phyloP scores from a whole-genome alignment of 768 basidiomycete genomes.

The Pleurotus citrinopileatus region DNA sequence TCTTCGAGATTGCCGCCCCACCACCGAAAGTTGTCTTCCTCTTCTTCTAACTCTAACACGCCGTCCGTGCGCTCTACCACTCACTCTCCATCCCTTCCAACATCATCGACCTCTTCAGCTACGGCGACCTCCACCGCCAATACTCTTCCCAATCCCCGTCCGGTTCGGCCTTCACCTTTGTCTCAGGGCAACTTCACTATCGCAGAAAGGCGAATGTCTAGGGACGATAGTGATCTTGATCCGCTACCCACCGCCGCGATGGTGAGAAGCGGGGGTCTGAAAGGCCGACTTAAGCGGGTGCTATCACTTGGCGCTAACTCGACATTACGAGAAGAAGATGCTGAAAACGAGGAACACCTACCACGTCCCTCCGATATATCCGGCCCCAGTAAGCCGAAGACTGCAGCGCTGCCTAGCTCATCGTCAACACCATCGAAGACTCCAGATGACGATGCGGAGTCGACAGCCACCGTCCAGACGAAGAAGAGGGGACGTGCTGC shows the following conservation, averaged over 20 bases:
- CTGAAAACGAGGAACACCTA: conserved; percentile 32
- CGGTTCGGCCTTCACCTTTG: conserved; percentile 61
- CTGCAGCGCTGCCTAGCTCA: background rate
- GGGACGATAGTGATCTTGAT: conserved; percentile 70
- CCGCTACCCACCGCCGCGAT: conserved; percentile 42
- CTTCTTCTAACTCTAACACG: conserved; percentile 45
- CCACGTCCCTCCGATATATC: conserved; percentile 2
- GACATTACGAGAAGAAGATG: conserved; percentile 57
- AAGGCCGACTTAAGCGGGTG: conserved; percentile 72
- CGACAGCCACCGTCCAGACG: conserved; percentile 42
- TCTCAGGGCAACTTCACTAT: conserved; percentile 64
- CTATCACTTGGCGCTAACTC: conserved; percentile 61
- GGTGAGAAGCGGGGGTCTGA: conserved; percentile 66
- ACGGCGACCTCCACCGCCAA: conserved; percentile 23
- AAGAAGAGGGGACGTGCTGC: conserved; percentile 76
- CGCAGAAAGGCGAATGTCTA: conserved; percentile 73
- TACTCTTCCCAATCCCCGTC: conserved; percentile 32
- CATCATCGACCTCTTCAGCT: conserved; percentile 28
- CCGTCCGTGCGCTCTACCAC: conserved; percentile 29
- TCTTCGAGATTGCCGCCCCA: conserved; percentile 30
- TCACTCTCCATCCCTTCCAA: conserved; percentile 30
- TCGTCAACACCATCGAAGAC: conserved; percentile 7
- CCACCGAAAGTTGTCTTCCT: conserved; percentile 41
- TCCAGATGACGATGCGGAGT: conserved; percentile 37
- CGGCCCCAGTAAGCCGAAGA: background rate